Conservation (phyloP, 2,329 filamentous ascomycete species). For the Bertia moriformis region DNA sequence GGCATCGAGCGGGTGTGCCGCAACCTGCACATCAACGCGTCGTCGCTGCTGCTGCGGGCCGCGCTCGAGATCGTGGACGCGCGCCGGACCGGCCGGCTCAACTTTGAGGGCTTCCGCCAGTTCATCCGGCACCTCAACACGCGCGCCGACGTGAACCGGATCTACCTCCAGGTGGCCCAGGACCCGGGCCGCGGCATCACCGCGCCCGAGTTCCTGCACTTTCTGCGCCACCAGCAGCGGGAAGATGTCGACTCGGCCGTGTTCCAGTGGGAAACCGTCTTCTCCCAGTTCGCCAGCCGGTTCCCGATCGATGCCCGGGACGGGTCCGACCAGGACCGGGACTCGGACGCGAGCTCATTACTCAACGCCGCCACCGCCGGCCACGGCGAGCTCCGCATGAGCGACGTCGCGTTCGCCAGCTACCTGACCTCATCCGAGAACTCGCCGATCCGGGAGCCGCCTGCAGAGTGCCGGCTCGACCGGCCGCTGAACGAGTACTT, state of each 20-base stretch:
- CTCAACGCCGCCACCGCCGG: conserved; percentile 73
- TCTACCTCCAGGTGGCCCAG: conserved; percentile 50
- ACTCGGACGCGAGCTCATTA: too few species aligned
- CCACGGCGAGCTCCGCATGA: conserved; percentile 88
- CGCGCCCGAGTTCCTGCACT: conserved; percentile 58
- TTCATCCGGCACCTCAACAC: conserved; percentile 76
- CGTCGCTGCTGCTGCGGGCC: conserved; percentile 54
- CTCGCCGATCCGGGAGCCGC: conserved; percentile 44
- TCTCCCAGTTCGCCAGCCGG: conserved; percentile 49
- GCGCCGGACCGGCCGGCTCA: conserved; percentile 47
- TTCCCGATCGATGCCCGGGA: conserved; percentile 14
- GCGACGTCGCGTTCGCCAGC: conserved; percentile 61
- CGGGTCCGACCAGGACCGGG: too few species aligned
- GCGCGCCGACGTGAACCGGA: conserved; percentile 62
- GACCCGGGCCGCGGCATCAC: conserved; percentile 53
- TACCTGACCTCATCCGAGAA: conserved; percentile 67
- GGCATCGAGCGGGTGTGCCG: conserved; percentile 75
- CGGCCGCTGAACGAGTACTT: conserved; percentile 91
- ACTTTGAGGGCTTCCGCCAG: conserved; percentile 67
- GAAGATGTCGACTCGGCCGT: conserved; percentile 59
- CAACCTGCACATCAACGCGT: conserved; percentile 82
- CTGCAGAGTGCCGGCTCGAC: conserved; percentile 51
- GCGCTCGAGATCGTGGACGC: conserved; percentile 63
- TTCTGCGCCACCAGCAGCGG: conserved; percentile 59
- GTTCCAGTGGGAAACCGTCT: conserved; percentile 56